Evolutionary conservation across 2,329 filamentous ascomycete genomes (phyloP), one percentile per base, ranked within the genome.

Genomic region (Cordyceps javanica): DNA sequence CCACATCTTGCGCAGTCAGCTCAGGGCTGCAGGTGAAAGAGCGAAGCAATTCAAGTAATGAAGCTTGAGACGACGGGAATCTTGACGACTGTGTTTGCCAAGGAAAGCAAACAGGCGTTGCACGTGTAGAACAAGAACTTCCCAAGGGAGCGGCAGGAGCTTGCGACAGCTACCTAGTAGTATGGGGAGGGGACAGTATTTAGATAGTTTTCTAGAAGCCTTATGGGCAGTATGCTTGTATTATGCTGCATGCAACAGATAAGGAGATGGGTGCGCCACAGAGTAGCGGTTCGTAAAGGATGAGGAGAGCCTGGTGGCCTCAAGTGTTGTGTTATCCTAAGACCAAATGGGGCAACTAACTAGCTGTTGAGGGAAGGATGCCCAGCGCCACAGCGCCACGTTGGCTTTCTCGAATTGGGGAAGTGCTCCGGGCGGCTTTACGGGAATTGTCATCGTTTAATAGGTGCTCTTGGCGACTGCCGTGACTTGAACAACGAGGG

Each of bases 31-130:
- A n/a, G n/a, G n/a, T n/a, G n/a, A n/a, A n/a, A n/a, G n/a, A 51
- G 13, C 11, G 32, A 30, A 30, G 14, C 2, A 19, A 13, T 25
- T 54, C 26, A 23, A 34, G 9, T n/a, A n/a, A 44, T 21, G 38
- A 11, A 42, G 26, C 8, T 19, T n/a, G 13, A 11, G 5, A n/a
- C n/a, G 16, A 23, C 25, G 19, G 16, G 42, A 49, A 19, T 56
- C 42, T 41, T 19, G 28, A 34, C 11, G 7, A 45, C 5, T 49
- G 42, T 56, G 54, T 56, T 49, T 56, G 54, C 32, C 44, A 26
- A 26, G 32, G 42, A 56, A 38, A 48, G 54, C 54, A 56, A 56
- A 49, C 54, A 56, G n/a, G n/a, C 5, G 54, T 41, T 42, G 53
- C 42, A 55, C 52, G 23, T 46, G 53, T n/a, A 39, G n/a, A 11